phyloP scores from a whole-genome alignment of 1,139 yeast genomes.

The Pichia sp. region DNA sequence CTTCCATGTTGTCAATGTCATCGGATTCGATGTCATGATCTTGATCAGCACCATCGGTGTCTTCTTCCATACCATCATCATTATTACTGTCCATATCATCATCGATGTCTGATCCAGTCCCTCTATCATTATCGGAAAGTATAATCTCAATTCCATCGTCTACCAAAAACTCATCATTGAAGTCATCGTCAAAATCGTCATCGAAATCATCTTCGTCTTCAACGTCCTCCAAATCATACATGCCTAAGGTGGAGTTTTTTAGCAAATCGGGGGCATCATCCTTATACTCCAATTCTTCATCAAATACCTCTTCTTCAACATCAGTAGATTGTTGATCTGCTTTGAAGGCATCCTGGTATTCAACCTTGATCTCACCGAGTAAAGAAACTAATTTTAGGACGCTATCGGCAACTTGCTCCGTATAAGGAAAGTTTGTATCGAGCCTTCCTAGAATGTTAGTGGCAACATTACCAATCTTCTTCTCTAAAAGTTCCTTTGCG shows the following conservation, averaged over 20 bases:
- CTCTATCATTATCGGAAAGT: slow-evolving; percentile 48
- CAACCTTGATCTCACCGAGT: slow-evolving; percentile 59
- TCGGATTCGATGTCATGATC: slow-evolving; percentile 53
- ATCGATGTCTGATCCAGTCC: slow-evolving; percentile 9
- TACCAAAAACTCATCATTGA: slow-evolving; percentile 29
- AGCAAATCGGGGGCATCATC: slow-evolving; percentile 83
- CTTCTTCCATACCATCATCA: slow-evolving; percentile 11
- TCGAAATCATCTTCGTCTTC: slow-evolving; percentile 52
- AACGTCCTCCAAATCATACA: slow-evolving; percentile 81
- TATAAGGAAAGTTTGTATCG: slow-evolving; percentile 68
- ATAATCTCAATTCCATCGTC: slow-evolving; percentile 29
- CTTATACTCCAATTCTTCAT: slow-evolving; percentile 47
- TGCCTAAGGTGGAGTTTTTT: slow-evolving; percentile 84
- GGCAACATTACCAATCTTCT: slow-evolving; percentile 55
- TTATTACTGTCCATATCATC: slow-evolving; percentile 16
- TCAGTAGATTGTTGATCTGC: slow-evolving; percentile 44
- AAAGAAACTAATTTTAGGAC: slow-evolving; percentile 59
- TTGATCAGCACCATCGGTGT: slow-evolving; percentile 37
- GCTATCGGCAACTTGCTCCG: slow-evolving; percentile 53
- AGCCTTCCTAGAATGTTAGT: slow-evolving; percentile 56
- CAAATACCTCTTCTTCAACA: slow-evolving; percentile 66
- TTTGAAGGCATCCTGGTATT: slow-evolving; percentile 53
- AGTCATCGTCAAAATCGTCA: slow-evolving; percentile 41
- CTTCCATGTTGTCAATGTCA: slow-evolving; percentile 18
- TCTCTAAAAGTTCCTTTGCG: slow-evolving; percentile 62